Percentiles rank a stretch among this genome's conserved stretches.
Conservation (phyloP, 768 basidiomycete species). For the Sarcodon sp. region DNA sequence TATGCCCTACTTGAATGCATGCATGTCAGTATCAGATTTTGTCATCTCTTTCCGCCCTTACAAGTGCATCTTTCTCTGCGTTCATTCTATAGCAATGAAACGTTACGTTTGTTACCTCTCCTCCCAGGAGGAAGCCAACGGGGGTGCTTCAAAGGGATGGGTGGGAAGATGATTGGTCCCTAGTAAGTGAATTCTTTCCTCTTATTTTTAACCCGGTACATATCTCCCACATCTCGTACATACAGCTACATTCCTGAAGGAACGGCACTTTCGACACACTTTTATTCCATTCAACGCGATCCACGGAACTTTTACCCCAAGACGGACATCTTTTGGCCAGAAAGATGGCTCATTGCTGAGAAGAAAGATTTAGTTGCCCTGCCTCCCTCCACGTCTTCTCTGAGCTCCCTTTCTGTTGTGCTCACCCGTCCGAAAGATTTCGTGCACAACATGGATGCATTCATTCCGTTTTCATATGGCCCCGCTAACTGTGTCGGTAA, state of each 20-base stretch:
- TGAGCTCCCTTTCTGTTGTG: no score
- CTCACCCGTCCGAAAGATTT: not conserved
- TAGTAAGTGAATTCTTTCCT: conserved; percentile 12
- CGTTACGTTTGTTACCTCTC: conserved; percentile 30
- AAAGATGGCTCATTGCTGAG: not conserved
- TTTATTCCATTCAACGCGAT: not conserved
- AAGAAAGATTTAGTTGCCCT: not conserved
- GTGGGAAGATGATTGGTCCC: conserved; percentile 11
- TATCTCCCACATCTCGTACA: no score
- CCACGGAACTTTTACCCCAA: not conserved
- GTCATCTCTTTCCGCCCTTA: no score
- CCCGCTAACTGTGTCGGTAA: conserved; percentile 32
- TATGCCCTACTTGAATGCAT: conserved; percentile 22
- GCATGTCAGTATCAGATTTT: conserved; percentile 11
- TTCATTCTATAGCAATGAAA: conserved; percentile 22
- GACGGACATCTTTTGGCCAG: not conserved
- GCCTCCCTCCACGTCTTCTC: not conserved
- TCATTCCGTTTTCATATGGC: conserved; percentile 32
- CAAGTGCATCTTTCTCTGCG: no score
- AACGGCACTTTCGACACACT: not conserved
- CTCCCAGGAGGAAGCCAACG: conserved; percentile 26
- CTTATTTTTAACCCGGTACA: not conserved
- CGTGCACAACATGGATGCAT: conserved; percentile 22
- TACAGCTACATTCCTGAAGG: not conserved
- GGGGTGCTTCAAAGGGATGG: conserved; percentile 17